Evolutionary conservation across 2,329 filamentous ascomycete genomes (phyloP).

Genomic region (Aspergillus pseudonomiae): DNA sequence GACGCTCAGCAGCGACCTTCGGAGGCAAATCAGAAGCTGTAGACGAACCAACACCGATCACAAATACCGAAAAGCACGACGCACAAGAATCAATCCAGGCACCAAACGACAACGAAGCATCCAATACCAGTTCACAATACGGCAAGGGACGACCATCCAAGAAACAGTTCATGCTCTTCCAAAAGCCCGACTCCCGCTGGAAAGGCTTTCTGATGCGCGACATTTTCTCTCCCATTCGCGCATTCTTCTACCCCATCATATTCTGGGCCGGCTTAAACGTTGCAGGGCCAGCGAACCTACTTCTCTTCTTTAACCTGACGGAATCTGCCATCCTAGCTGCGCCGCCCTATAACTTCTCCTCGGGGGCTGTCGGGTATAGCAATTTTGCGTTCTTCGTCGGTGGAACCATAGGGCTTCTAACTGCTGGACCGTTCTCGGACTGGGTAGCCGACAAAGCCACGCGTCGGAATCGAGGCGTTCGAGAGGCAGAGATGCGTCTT

Average conservation of each 20-base stretch:
- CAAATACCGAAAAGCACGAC: no score
- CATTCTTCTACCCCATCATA: not conserved
- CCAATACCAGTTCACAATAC: no score
- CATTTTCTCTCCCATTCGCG: not conserved
- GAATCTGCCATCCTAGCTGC: slow-evolving; percentile 57
- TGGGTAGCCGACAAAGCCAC: slow-evolving; percentile 61
- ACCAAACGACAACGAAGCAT: no score
- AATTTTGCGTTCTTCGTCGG: slow-evolving; percentile 62
- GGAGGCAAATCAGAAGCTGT: no score
- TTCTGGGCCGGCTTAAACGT: not conserved
- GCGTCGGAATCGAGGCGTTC: slow-evolving; percentile 55
- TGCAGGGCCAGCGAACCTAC: not conserved
- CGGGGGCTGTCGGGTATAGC: slow-evolving; percentile 55
- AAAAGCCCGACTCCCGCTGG: not conserved
- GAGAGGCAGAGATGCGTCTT: slow-evolving; percentile 63
- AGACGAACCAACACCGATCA: no score
- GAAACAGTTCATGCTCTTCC: not conserved
- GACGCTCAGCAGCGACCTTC: no score
- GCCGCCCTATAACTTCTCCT: slow-evolving; percentile 58
- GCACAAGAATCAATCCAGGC: no score
- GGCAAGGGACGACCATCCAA: no score
- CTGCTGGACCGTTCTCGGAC: slow-evolving; percentile 59
- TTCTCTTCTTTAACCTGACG: slow-evolving; percentile 57
- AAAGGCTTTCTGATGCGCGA: not conserved
- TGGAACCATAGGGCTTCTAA: slow-evolving; percentile 57